Base-by-base conservation (phyloP, 148 eudicot species). In the Vaccinium myrtillus region DNA sequence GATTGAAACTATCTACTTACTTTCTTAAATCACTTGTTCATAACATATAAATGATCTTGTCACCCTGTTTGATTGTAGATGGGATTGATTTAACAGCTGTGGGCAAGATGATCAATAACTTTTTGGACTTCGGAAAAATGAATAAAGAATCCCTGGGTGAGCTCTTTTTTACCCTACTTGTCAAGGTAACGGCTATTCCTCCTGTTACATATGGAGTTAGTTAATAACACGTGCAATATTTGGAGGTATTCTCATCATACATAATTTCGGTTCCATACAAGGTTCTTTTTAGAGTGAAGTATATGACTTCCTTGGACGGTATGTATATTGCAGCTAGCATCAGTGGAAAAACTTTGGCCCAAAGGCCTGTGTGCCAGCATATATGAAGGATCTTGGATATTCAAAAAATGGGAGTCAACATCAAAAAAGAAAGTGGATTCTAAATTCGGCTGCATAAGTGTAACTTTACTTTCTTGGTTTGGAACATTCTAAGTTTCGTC, bases 321-420 rank as follows among this genome's bases (percentile, higher is more conserved):
- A 13, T 65, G 46, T 70, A 49, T 55, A 36, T 86, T 85, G 87
- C 90, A 95, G 98, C 86, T 95, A 81, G 90, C 91, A 84, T 91
- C 95, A 21, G 92, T 91, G 49, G 88, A 87, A 79, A 84, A 82
- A 74, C 93, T 93, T 27, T 95, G 98, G 98, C 48, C 83, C 6
- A 87, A 84, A 84, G 98, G 98, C 63, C 94, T 94, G 75, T 95
- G 98, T 85, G 98, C 86, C 51, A 94, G 98, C 87, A 85, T 87
- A 3, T 94, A 86, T 54, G 90, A 90, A 87, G 98, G 89, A 79
- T 87, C 91, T 16, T 95, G 98, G 98, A 88, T 87, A 85, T 86
- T 55, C 39, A 93, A 90, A 85, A 88, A 83, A 56, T 89, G 91
- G 91, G 80, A 86, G 21, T 73, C 77, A 73, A 32, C 23, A 4